phyloP scores from a whole-genome alignment of 2,329 filamentous ascomycete genomes.

The Aspergillus intermedius region DNA sequence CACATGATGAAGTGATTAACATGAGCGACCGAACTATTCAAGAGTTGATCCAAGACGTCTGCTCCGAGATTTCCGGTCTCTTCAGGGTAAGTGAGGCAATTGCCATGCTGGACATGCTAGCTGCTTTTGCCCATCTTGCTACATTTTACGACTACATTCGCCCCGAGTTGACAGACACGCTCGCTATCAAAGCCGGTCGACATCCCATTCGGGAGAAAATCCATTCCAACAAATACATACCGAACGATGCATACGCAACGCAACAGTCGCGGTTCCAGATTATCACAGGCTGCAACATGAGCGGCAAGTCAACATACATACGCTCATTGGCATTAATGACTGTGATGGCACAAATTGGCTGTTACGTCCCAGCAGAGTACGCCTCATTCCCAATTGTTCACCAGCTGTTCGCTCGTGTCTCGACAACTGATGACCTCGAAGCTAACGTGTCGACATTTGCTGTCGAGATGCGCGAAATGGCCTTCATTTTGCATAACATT shows the following conservation, averaged over 20 bases:
- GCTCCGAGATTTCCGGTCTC: slow-evolving; percentile 62
- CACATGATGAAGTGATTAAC: slow-evolving; percentile 74
- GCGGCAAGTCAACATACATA: slow-evolving; percentile 94
- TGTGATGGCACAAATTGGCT: slow-evolving; percentile 90
- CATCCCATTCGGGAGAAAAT: slow-evolving; percentile 75
- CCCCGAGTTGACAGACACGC: slow-evolving; percentile 60
- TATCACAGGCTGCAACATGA: slow-evolving; percentile 97
- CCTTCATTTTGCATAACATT: slow-evolving; percentile 82
- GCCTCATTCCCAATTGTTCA: slow-evolving; percentile 74
- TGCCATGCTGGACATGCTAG: slow-evolving; percentile 78
- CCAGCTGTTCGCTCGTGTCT: slow-evolving; percentile 80
- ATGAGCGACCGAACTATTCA: slow-evolving; percentile 75
- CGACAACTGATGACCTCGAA: slow-evolving; percentile 80
- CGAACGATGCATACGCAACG: slow-evolving; percentile 84
- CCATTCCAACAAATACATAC: slow-evolving; percentile 63
- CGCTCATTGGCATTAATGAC: slow-evolving; percentile 74
- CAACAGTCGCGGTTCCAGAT: slow-evolving; percentile 80
- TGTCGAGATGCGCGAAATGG: slow-evolving; percentile 91
- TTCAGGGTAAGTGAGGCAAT: slow-evolving; percentile 84
- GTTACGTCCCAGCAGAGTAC: slow-evolving; percentile 80
- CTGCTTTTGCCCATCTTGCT: slow-evolving; percentile 67
- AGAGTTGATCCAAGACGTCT: slow-evolving; percentile 64
- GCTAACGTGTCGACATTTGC: slow-evolving; percentile 91
- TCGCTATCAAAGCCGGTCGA: slow-evolving; percentile 67
- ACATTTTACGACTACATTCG: slow-evolving; percentile 61